Evolutionary conservation across 345 rosid species (phyloP), one percentile per base, ranked within the genome.

Genomic region (Raphanus raphanistrum): DNA sequence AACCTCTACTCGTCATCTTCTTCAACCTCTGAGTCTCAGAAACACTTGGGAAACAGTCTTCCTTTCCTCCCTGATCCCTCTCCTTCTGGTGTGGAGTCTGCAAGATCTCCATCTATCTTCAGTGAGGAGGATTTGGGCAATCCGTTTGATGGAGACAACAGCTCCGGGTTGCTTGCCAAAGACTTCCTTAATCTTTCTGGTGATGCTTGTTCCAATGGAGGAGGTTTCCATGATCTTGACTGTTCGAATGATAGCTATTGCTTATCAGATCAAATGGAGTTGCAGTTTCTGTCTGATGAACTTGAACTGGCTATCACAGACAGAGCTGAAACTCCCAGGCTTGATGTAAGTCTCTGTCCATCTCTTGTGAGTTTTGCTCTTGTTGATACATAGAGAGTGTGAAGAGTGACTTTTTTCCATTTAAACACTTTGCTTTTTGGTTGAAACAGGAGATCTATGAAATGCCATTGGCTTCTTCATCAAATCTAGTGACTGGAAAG

Each of bases 21-120:
- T n/a, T 88, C 90, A 16, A 80, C 81, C 75, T 83, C 93, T 26
- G 92, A 88, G 84, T 72, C 89, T 66, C 86, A 78, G 57, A 73
- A 72, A 57, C 91, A 84, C 68, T 82, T 87, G 11, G 86, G 90
- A 67, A 89, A 88, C 84, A 55, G 25, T 55, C 84, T 90, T 67
- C 98, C 97, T 15, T 90, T 93, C 79, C 94, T 93, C 74, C 96
- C 98, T 4, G 87, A 86, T 78, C 93, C 93, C 32, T 76, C 89
- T 2, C n/a, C 88, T 71, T 83, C 93, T 65, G 87, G 83, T 36
- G 81, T 68, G 65, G 87, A 82, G 68, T 86, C 91, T 41, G 80
- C 86, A 29, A 87, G 76, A 15, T 90, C 95, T 82, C 85, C 89
- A 3, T 78, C 75, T 28, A 21, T 85, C 52, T 86, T 85, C 63